Evolutionary conservation across 2,329 filamentous ascomycete genomes (phyloP), one percentile per base, ranked within the genome.

Genomic region (Verticillium isaacii): DNA sequence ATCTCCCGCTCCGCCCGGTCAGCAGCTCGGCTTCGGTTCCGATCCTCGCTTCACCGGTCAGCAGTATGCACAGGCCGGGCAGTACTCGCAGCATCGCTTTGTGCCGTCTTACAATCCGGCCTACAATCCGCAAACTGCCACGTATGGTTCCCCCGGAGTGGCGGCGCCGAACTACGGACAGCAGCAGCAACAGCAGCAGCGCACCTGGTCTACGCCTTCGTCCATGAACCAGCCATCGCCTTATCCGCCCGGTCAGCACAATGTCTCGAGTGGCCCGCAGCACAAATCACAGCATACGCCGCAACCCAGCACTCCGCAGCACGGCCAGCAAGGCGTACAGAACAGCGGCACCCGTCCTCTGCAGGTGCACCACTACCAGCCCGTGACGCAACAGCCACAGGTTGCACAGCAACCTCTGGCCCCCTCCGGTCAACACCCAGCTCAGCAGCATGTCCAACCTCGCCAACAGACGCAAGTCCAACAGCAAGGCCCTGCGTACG

Each of bases 11-110:
- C 69, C 60, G 68, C 63, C 34, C 58, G 67, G 64, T 56, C 68
- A 73, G 56, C 66, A 69, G 56, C 62, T 70, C 36, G 64, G 67
- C 29, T 69, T 71, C 39, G 72, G 71, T 19, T 67, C 69, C 39
- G 72, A 74, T 56, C 65, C 68, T 56, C 69, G 69, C 41, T 71
- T 73, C 61, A 70, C 62, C 15, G 32, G 52, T 19, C 56, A 57
- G 17, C 60, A 62, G 12, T n/a, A 25, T 45, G 7, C 39, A 14
- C 58, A 52, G 15, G 29, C 37, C 17, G 32, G 19, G n/a, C 39
- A 59, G 25, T 32, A 50, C 60, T 32, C 54, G 12, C 54, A 32
- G 32, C 56, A 39, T 39, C 56, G 25, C 17, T 34, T 34, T 29
- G 19, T 58, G 57, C 62, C 45, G 8, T 52, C 45, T 23, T 52